Evolutionary conservation across 2,329 filamentous ascomycete genomes (phyloP), one percentile per base, ranked within the genome.

Genomic region (Xenosphaeropsis pyriputrescens): DNA sequence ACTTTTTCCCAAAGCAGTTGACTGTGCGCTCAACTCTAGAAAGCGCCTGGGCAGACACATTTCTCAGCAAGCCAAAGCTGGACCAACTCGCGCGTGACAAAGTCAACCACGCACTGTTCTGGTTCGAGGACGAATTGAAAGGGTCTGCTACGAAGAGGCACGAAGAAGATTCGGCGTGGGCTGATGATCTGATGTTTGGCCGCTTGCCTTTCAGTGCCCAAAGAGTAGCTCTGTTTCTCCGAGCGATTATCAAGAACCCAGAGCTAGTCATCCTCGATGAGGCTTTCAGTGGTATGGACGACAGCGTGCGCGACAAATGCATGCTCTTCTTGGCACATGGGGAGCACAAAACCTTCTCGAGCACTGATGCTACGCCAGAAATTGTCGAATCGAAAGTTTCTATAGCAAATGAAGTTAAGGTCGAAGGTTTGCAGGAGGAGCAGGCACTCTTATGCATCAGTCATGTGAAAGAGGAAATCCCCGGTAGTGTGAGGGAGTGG

Each of bases 391-490:
- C 67, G 41, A 58, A 67, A 2, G 55, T 57, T 1, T 56, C 61
- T 6, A 61, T 58, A 39, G 47, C 57, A 0, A 69, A 63, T 0
- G 52, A 55, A 2, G 63, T 74, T 1, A 64, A 58, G 16, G 59
- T 89, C 4, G 52, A 51, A 1, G 85, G 85, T 0, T 58, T 95
- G 39, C 67, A 68, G 2, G 63, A 75, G 1, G 57, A 73, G 16
- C 89, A 96, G 59, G 86, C 86, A 1, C 61, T 98, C 38, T 70
- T 96, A n/a, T 85, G 88, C 45, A 89, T 96, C 42, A 91, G 85
- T 43, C 91, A 98, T 60, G 69, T 89, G 43, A 78, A 77, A 44
- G 86, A 94, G 50, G 91, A 98, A 57, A 82, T 96, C 8, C 91
- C 91, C 0, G 77, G 79, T 36, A 79, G 78, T 46, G 72, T 95